Conservation (phyloP, 768 basidiomycete genomes). For the Filobasidium wieringae region DNA sequence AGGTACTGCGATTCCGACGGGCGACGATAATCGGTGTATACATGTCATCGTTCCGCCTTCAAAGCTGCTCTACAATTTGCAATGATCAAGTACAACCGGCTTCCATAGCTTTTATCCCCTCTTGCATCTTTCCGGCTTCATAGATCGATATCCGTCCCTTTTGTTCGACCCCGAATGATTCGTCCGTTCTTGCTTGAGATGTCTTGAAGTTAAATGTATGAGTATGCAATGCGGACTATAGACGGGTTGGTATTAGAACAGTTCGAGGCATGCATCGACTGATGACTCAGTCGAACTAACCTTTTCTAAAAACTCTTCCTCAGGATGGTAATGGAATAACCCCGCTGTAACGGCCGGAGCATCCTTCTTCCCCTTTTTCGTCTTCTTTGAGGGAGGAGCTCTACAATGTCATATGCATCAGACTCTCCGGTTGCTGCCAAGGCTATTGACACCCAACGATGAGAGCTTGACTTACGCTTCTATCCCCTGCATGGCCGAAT, state of each 20-base stretch:
- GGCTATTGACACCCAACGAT: not conserved
- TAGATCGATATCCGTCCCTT: constrained; percentile 52
- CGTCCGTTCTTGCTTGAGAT: constrained; percentile 48
- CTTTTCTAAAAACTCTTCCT: constrained; percentile 62
- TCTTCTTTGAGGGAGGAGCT: constrained; percentile 20
- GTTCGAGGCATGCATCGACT: not conserved
- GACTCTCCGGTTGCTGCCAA: not conserved
- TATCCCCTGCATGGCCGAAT: constrained; percentile 27
- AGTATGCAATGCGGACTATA: constrained; percentile 47
- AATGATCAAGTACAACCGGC: constrained; percentile 2
- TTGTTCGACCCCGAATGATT: constrained; percentile 61
- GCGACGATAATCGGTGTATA: too few species aligned
- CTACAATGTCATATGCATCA: not conserved
- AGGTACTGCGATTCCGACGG: too few species aligned
- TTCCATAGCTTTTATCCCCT: constrained; percentile 9
- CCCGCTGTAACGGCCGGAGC: constrained; percentile 40
- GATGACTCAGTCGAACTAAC: constrained; percentile 40
- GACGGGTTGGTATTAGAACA: not conserved
- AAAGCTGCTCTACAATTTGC: too few species aligned
- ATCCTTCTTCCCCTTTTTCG: constrained; percentile 42
- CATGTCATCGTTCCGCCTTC: too few species aligned
- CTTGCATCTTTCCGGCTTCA: constrained; percentile 2
- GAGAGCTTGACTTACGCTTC: constrained; percentile 6
- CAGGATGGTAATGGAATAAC: constrained; percentile 68
- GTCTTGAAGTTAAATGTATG: constrained; percentile 51